Base-by-base conservation (phyloP, 768 basidiomycete genomes). In the Kwoniella heveanensis region DNA sequence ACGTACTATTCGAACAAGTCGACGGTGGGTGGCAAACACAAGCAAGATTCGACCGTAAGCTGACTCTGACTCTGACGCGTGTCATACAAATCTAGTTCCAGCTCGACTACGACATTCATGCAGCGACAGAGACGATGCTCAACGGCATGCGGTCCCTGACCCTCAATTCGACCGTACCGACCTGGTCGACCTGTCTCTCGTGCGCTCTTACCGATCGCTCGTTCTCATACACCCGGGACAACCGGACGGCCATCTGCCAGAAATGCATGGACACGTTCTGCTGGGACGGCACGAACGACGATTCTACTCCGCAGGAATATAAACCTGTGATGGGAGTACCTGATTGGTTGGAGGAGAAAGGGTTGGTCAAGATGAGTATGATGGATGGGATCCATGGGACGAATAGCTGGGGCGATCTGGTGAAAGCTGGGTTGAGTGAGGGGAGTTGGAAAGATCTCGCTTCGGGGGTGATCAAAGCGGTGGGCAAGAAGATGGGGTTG, bases 101-200 rank as follows among this genome's bases (percentile, higher is more conserved):
- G 69, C 80, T 90, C 17, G 78, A 82, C 22, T 92, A 90, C 72
- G 83, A 83, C n/a, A 78, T 78, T 21, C 80, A 83, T 26, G 85
- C 88, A 62, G 85, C 84, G 2, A 80, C 78, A 30, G 70, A 86
- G 4, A 86, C 90, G 77, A 80, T 90, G 54, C 83, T 87, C 66
- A 87, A 89, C 73, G 86, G 85, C 0, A 83, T 84, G 29, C 84
- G 79, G 19, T 71, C 71, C 15, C 36, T 77, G 12, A 77, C 88
- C 54, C 81, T 85, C 37, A 87, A 84, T 62, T 77, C 73, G 9
- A 81, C 86, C 27, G 90, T 87, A 60, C 73, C 80, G 2, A 70
- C 84, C 56, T 88, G 83, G 82, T 83, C 87, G 2, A 83, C 82
- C 36, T 92, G 90, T 69, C 81, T 92, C 26, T 85, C 85, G 72